phyloP scores from a whole-genome alignment of 2,329 filamentous ascomycete genomes.

The Cytospora piceicola region DNA sequence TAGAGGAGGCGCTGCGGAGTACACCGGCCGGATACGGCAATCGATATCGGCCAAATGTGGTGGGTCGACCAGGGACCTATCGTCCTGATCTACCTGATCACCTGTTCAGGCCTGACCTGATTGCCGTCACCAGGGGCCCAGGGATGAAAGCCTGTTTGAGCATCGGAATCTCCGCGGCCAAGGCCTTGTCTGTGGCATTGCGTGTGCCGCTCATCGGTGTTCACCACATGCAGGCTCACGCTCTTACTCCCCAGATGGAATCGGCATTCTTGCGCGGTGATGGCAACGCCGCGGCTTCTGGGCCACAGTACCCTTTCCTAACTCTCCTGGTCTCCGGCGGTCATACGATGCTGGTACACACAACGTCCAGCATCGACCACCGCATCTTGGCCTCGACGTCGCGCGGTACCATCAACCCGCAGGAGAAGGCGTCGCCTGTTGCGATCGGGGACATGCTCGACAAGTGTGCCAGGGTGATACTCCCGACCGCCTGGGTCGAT shows the following conservation, averaged over 20 bases:
- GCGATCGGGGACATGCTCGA: slow-evolving; percentile 91
- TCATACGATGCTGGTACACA: slow-evolving; percentile 76
- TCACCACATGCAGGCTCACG: slow-evolving; percentile 97
- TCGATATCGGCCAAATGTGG: not conserved
- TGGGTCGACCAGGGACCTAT: not conserved
- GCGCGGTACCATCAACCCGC: slow-evolving; percentile 49
- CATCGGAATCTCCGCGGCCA: slow-evolving; percentile 80
- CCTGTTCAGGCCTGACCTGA: slow-evolving; percentile 70
- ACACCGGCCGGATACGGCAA: slow-evolving; percentile 44
- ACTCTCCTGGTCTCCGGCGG: slow-evolving; percentile 63
- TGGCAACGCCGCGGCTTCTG: slow-evolving; percentile 15
- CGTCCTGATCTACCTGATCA: slow-evolving; percentile 29
- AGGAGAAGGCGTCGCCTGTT: slow-evolving; percentile 45
- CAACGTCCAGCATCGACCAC: slow-evolving; percentile 69
- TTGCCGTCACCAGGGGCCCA: slow-evolving; percentile 88
- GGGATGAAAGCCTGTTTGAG: slow-evolving; percentile 82
- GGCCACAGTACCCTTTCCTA: slow-evolving; percentile 75
- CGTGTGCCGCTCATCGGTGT: slow-evolving; percentile 81
- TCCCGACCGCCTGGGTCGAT: slow-evolving; percentile 65
- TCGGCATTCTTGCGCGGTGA: slow-evolving; percentile 54
- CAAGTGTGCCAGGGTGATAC: slow-evolving; percentile 77
- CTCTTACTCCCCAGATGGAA: slow-evolving; percentile 81
- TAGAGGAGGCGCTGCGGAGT: slow-evolving; percentile 63
- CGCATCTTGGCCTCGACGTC: slow-evolving; percentile 70
- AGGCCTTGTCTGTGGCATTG: slow-evolving; percentile 85